phyloP scores from a whole-genome alignment of 805 yeast genomes.

The Ogataea neopini region DNA sequence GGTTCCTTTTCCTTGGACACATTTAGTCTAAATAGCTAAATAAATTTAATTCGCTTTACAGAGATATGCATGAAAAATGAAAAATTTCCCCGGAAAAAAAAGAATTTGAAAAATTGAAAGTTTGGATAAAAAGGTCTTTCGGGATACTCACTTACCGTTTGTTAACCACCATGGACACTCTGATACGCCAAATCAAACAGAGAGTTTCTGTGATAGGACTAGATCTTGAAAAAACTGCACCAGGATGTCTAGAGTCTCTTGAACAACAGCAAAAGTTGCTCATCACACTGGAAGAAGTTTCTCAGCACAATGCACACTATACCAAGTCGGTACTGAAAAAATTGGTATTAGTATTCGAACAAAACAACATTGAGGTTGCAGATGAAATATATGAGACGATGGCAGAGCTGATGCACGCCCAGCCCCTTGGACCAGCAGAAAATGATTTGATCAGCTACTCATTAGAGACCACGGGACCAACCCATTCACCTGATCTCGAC shows the following conservation, averaged over 20 bases:
- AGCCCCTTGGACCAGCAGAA: constrained; percentile 39
- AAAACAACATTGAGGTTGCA: constrained; percentile 30
- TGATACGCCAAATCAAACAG: constrained; percentile 31
- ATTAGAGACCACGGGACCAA: constrained; percentile 20
- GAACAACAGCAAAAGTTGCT: constrained; percentile 29
- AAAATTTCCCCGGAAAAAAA: constrained; percentile 7
- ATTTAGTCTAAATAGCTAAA: background rate
- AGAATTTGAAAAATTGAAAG: background rate
- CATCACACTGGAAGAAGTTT: constrained; percentile 23
- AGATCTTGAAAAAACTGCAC: constrained; percentile 1
- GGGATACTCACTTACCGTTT: no score
- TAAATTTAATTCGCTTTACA: background rate
- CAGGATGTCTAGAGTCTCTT: constrained; percentile 3
- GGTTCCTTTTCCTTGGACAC: no score
- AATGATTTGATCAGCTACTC: constrained; percentile 41
- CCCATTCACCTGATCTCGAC: constrained; percentile 7
- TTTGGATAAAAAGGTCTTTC: no score
- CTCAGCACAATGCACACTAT: constrained; percentile 51
- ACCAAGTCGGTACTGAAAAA: constrained; percentile 46
- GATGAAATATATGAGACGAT: constrained; percentile 47
- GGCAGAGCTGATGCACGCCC: constrained; percentile 38
- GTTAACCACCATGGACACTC: constrained; percentile 23
- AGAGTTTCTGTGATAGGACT: constrained; percentile 30
- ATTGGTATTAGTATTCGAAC: constrained; percentile 40
- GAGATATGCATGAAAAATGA: background rate